Percentiles rank a stretch among this genome's conserved stretches.
These are phyloP conservation scores for Pythium phragmitis DNA, from an alignment of 352 stramenopile genomes.

Conservation along the genomic window DNA sequence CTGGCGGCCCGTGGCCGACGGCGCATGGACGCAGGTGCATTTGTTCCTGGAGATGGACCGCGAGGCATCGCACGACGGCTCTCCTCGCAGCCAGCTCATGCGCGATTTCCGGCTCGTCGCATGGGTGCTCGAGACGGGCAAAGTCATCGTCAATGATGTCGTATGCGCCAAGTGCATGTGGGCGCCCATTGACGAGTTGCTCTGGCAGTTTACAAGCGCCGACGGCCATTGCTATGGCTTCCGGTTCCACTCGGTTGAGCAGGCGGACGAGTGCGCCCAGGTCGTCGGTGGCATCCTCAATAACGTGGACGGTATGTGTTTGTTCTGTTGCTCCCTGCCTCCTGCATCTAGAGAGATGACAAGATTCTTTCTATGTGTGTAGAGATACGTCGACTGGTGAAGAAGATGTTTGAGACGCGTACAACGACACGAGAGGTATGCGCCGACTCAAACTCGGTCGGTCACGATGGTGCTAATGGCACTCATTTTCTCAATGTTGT, in stretches of 20 bases:
- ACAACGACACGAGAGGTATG: slow-evolving; percentile 27
- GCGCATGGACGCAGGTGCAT: slow-evolving; percentile 52
- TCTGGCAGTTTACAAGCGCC: slow-evolving; percentile 41
- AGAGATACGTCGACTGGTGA: slow-evolving; percentile 31
- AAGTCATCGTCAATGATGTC: slow-evolving; percentile 54
- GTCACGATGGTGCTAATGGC: not conserved
- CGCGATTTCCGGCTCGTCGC: slow-evolving; percentile 50
- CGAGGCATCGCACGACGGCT: slow-evolving; percentile 20
- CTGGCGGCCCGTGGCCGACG: slow-evolving; percentile 44
- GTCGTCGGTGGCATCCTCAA: slow-evolving; percentile 45
- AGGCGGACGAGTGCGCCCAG: slow-evolving; percentile 51
- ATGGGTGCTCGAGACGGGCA: slow-evolving; percentile 56
- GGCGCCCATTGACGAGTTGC: slow-evolving; percentile 33
- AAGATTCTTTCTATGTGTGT: not conserved
- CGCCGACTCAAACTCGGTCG: not conserved
- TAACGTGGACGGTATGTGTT: slow-evolving; percentile 37
- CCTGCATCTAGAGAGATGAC: too few species aligned
- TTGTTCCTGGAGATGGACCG: slow-evolving; percentile 50
- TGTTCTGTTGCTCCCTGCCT: not conserved
- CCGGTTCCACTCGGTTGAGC: slow-evolving; percentile 38
- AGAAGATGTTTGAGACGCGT: slow-evolving; percentile 32
- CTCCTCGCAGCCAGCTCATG: slow-evolving; percentile 20
- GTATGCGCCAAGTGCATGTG: slow-evolving; percentile 42
- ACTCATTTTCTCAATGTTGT: not conserved
- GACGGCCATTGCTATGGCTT: slow-evolving; percentile 50